Conservation (phyloP, 306 rosid species). For the Oxytropis ochrocephala region DNA sequence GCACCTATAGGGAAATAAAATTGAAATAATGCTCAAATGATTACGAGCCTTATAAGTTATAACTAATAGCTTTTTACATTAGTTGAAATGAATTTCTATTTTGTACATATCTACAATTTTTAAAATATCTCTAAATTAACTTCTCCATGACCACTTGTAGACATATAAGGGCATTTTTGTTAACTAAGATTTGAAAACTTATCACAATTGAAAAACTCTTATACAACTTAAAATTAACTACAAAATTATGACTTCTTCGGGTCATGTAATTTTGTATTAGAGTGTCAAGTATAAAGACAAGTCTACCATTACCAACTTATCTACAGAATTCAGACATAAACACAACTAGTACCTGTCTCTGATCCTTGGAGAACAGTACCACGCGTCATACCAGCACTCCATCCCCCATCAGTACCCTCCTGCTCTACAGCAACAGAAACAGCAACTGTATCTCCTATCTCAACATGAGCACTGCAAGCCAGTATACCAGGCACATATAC, state of each 20-base stretch:
- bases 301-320: neutral
- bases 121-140: neutral
- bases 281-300: neutral
- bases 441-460: conserved; percentile 68
- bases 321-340: conserved; percentile 12
- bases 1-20: neutral
- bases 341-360: conserved; percentile 41
- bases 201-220: neutral
- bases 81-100: neutral
- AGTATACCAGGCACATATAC: conserved; percentile 86
- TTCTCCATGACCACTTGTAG: neutral
- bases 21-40: neutral
- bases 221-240: too few species aligned
- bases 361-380: conserved; percentile 79
- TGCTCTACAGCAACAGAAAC: conserved; percentile 88
- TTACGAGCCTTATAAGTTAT: neutral
- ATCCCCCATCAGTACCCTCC: conserved; percentile 64
- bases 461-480: conserved; percentile 96
- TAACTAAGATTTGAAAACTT: neutral
- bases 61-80: neutral
- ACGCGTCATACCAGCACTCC: conserved; percentile 75
- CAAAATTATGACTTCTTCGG: neutral
- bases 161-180: neutral
- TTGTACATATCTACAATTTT: neutral
- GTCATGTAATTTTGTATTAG: neutral